Evolutionary conservation across 495 filamentous ascomycete genomes (phyloP).

Genomic region (Penicillium pulvis): DNA sequence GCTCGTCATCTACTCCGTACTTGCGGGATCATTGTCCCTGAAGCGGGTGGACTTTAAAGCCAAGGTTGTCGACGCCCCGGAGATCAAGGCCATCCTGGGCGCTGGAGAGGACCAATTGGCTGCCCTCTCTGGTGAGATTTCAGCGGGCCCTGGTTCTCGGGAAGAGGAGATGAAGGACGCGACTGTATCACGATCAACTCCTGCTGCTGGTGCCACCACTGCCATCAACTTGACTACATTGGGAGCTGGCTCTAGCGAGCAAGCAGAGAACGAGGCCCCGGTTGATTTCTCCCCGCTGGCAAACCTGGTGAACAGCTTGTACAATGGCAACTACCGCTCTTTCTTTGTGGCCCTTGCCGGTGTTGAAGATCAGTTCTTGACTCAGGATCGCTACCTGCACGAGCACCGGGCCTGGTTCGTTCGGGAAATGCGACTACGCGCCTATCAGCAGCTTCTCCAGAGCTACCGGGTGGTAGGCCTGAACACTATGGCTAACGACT

Average conservation of each 20-base stretch:
- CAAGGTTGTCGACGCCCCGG: slow-evolving; percentile 96
- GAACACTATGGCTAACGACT: slow-evolving; percentile 92
- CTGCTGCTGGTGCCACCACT: slow-evolving; percentile 54
- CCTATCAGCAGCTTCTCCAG: slow-evolving; percentile 95
- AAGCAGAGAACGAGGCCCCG: slow-evolving; percentile 71
- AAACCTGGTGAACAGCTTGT: slow-evolving; percentile 84
- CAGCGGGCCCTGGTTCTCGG: slow-evolving; percentile 73
- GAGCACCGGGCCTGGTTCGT: slow-evolving; percentile 97
- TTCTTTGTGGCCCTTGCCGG: slow-evolving; percentile 91
- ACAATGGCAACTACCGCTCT: slow-evolving; percentile 86
- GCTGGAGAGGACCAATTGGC: slow-evolving; percentile 83
- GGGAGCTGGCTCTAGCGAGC: slow-evolving; percentile 63
- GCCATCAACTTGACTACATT: slow-evolving; percentile 84
- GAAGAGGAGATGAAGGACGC: slow-evolving; percentile 81
- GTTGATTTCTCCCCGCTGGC: slow-evolving; percentile 83
- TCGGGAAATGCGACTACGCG: slow-evolving; percentile 93
- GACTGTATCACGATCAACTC: slow-evolving; percentile 52
- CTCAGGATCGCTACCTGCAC: slow-evolving; percentile 87
- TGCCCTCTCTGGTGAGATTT: slow-evolving; percentile 71
- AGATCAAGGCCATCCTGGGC: slow-evolving; percentile 95
- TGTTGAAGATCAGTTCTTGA: slow-evolving; percentile 92
- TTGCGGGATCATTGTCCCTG: slow-evolving; percentile 90
- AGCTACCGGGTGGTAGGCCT: slow-evolving; percentile 96
- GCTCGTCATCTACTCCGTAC: slow-evolving; percentile 91
- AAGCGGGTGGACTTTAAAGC: slow-evolving; percentile 98